A percentile compares a stretch with the other conserved stretches of the same genome.
phyloP scores from a whole-genome alignment of 2,329 filamentous ascomycete genomes.

The Fusarium globosum region DNA sequence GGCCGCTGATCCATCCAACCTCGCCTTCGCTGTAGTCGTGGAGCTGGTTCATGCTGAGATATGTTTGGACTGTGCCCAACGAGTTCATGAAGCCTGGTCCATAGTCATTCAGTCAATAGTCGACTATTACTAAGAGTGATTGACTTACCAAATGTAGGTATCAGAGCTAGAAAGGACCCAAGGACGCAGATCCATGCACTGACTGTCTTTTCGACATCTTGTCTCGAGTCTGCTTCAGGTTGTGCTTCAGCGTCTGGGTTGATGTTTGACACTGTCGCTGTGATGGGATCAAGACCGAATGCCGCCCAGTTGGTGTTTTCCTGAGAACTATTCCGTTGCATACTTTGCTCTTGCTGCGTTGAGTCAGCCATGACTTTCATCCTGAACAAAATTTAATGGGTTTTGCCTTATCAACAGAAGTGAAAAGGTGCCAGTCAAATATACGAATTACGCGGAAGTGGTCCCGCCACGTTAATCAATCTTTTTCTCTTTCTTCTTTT shows the following conservation, averaged over 20 bases:
- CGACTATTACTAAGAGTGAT: no score
- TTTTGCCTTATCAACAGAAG: not conserved
- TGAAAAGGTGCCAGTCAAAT: not conserved
- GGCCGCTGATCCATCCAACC: slow-evolving; percentile 61
- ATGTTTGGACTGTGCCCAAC: slow-evolving; percentile 61
- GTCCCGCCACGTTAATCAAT: slow-evolving; percentile 8
- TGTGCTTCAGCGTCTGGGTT: slow-evolving; percentile 27
- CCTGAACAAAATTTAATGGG: not conserved
- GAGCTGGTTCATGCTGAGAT: slow-evolving; percentile 58
- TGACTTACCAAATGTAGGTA: slow-evolving; percentile 41
- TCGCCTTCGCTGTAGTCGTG: slow-evolving; percentile 54
- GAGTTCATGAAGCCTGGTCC: slow-evolving; percentile 58
- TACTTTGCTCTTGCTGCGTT: not conserved
- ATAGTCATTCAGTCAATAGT: not conserved
- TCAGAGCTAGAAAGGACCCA: slow-evolving; percentile 37
- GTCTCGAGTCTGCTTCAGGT: slow-evolving; percentile 9
- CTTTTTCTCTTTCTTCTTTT: not conserved
- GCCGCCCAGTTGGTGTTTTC: slow-evolving; percentile 23
- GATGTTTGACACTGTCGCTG: slow-evolving; percentile 26
- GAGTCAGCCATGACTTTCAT: slow-evolving; percentile 2
- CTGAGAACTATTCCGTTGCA: not conserved
- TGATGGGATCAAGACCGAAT: slow-evolving; percentile 34
- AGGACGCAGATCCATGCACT: slow-evolving; percentile 42
- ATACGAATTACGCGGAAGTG: slow-evolving; percentile 19
- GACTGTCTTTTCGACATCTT: slow-evolving; percentile 32